Evolutionary conservation across 352 stramenopile species (phyloP), one percentile per base, ranked within the genome.

Genomic region (Phytophthora macrochlamydospora): DNA sequence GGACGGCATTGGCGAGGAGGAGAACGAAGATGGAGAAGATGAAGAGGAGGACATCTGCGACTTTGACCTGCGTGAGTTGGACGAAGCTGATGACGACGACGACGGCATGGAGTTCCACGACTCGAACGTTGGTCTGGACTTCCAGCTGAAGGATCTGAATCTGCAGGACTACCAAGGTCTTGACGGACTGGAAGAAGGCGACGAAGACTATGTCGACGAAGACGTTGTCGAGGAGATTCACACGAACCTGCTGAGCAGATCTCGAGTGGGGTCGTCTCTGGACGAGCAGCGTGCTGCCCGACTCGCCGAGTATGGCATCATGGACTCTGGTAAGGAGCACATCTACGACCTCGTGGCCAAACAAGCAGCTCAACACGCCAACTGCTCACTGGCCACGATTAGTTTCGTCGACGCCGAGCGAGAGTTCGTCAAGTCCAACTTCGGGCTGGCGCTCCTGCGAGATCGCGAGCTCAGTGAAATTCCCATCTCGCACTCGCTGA

Each of bases 361-460:
- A 31, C 78, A 89, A 42, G 80, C 78, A 6, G 83, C 83, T 1
- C 78, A 89, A 53, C 66, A 76, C 48, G 42, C 82, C 28, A 69
- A 66, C 55, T 90, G 83, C 56, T 74, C 68, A 5, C 58, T 91
- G n/a, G 67, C 78, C 3, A 79, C 80, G 14, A 82, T 91, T 30
- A 84, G 83, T 52, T 91, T 91, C 31, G 78, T 91, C 14, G 83
- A 91, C 51, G 73, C 74, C 2, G 67, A 55, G 14, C 80, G 80
- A 31, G 83, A 91, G 56, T 86, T 84, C 50, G 71, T 91, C 35
- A 87, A 84, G 45, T 76, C 83, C 0, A 75, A 75, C 18, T 87
- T 82, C 37, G 83, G 83, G 4, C 45, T 85, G 6, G 50, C 51
- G 28, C 29, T 62, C 29, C n/a, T 35, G 9, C 45, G 45, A 8